Base-by-base conservation (phyloP, 2,329 filamentous ascomycete species). In the Pseudocercospora macadamiae region DNA sequence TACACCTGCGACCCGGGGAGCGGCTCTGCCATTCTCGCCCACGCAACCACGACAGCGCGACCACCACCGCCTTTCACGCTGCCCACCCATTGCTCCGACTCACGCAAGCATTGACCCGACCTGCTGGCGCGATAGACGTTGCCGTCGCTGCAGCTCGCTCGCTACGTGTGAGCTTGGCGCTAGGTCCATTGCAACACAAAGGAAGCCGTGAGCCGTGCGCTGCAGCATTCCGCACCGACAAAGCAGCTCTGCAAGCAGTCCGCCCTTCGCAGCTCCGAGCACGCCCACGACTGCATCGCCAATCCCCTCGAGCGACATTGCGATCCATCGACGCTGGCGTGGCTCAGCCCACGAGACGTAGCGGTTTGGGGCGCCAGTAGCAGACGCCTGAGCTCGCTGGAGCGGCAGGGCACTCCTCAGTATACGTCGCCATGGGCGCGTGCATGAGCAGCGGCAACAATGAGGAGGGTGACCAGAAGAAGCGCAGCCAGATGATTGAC, bases 401-500 rank as follows among this genome's bases (percentile, higher is more conserved):
- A 62, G 67, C 65, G 56, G 59, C 57, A 61, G 62, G 70, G 62
- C 64, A 47, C 28, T 53, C 57, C 60, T 28, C 49, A 39, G 51
- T 57, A 44, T 42, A 39, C 28, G 47, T 63, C 68, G 70, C 57
- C 71, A 99, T 99, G 95, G 95, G 95, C 78, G 86, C 85, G 70
- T 99, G 95, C 82, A 90, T 96, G 86, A 97, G 93, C 79, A 89
- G 89, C 66, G 89, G 91, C 79, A 88, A 88, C 66, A 89, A 85
- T 75, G 89, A 88, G 74, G 92, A 92, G 75, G 91, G 96, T 80
- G 86, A 83, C 75, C 88, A 92, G 83, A 96, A 95, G 85, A 96
- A 97, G 83, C 87, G 90, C 77, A 97, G 92, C 77, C 92, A 97
- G 79, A 89, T 89, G 76, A 99, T 99, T 73, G 95, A 99, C 79